A percentile compares a stretch with the other conserved stretches of the same genome.
These are phyloP conservation scores for Metarhizium guizhouense DNA, from an alignment of 2,329 filamentous ascomycete species.

Conservation along the genomic window DNA sequence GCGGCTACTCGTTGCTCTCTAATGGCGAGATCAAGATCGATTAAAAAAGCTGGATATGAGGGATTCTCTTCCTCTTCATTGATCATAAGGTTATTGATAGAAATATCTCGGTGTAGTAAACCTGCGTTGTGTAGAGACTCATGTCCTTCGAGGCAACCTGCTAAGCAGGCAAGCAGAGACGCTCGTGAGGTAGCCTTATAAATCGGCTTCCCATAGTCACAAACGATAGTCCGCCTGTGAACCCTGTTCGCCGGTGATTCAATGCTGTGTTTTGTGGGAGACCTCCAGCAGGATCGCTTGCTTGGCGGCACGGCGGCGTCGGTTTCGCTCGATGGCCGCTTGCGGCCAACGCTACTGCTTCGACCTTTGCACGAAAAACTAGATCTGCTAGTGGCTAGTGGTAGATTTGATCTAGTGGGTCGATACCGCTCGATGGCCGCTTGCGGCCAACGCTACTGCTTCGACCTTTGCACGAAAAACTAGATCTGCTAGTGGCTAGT, in stretches of 20 bases:
- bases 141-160: constrained; percentile 25
- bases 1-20: neutral
- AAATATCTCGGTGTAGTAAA: constrained; percentile 31
- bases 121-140: constrained; percentile 21
- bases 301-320: constrained; percentile 14
- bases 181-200: constrained; percentile 28
- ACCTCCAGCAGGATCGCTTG: constrained; percentile 22
- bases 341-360: constrained; percentile 5
- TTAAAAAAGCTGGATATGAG: constrained; percentile 16
- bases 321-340: constrained; percentile 20
- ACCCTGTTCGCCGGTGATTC: constrained; percentile 22
- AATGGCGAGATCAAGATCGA: neutral
- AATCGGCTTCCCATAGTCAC: constrained; percentile 31
- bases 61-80: constrained; percentile 5
- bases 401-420: neutral
- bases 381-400: neutral
- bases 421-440: constrained; percentile 19
- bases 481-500: neutral
- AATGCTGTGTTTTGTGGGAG: constrained; percentile 16
- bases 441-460: constrained; percentile 9
- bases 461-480: constrained; percentile 14
- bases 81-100: constrained; percentile 30
- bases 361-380: constrained; percentile 14
- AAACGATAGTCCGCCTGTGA: constrained; percentile 29
- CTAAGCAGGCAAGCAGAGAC: constrained; percentile 24